Evolutionary conservation across 257 asterid species (phyloP), one percentile per base, ranked within the genome.

Genomic region (Przewalskia tangutica): DNA sequence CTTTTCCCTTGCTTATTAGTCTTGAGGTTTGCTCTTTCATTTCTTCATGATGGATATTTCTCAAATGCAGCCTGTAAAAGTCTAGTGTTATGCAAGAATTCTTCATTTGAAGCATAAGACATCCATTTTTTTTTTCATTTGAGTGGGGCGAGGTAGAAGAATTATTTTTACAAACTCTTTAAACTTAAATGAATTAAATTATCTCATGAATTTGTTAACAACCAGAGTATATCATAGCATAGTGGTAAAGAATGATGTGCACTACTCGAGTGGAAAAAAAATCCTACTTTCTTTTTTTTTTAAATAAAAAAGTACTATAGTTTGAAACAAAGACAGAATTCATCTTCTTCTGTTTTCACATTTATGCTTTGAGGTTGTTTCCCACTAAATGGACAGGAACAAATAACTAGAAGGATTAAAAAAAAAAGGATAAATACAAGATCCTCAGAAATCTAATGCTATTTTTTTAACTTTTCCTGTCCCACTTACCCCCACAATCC

Each of bases 331-430:
- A 20, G 64, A 18, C 20, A 20, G 18, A 48, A 7, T 3, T 73
- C 20, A 27, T 71, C 0, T 46, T 48, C 7, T 23, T 44, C 18
- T 70, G 54, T 70, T 44, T 70, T 12, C 20, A 73, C 34, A 73
- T 48, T 73, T 88, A 82, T 86, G 89, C 83, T 85, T 90, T 85
- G 71, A 85, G 90, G 93, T 84, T 83, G 90, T 93, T 88, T 92
- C 92, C 95, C 91, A 83, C 76, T 85, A 84, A 88, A 84, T 85
- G 85, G 93, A 90, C 95, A 91, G 76, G 87, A 89, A 85, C 79
- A 87, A 87, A 50, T 84, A 81, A 83, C 83, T 82, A 48, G 60
- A 71, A 16, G 73, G 73, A 79, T 59, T 79, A 7, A 90, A 85
- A 85, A 82, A 82, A 83, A 76, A n/a, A 70, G 56, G 78, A 83